phyloP scores from a whole-genome alignment of 345 rosid species.

The Euphorbia pulcherrima region DNA sequence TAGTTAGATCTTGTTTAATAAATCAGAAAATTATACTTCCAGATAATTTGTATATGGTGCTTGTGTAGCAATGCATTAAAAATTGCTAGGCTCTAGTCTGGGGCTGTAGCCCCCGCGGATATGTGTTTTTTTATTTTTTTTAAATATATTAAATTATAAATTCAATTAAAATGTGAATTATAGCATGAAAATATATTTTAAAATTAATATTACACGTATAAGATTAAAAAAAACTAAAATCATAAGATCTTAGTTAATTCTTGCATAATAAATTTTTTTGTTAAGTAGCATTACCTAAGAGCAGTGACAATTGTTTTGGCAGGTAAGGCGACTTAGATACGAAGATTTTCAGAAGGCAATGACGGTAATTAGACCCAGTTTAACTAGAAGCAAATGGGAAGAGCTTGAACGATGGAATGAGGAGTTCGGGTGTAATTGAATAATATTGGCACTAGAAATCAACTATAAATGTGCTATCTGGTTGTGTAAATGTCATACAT shows the following conservation, averaged over 20 bases:
- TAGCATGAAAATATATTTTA: no score
- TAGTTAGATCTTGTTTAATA: not conserved
- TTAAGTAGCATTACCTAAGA: not conserved
- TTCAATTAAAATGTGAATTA: no score
- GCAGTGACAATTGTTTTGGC: slow-evolving; percentile 13
- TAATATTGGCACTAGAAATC: slow-evolving; percentile 14
- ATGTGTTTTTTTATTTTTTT: no score
- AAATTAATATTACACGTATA: no score
- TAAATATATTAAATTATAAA: no score
- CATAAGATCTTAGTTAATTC: no score
- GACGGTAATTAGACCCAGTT: slow-evolving; percentile 83
- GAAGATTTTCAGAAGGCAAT: slow-evolving; percentile 79
- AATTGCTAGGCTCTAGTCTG: no score
- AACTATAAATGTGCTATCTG: not conserved
- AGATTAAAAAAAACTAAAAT: no score
- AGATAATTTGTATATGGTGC: not conserved
- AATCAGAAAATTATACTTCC: not conserved
- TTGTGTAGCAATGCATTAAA: no score
- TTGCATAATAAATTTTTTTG: no score
- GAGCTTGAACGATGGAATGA: slow-evolving; percentile 86
- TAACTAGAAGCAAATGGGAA: slow-evolving; percentile 86
- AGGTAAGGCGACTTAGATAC: slow-evolving; percentile 76
- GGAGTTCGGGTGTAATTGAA: slow-evolving; percentile 66
- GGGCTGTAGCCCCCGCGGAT: no score
- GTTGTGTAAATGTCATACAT: not conserved